Evolutionary conservation across 495 filamentous ascomycete species (phyloP), one percentile per base, ranked within the genome.

Genomic region (Thermothielavioides terrestris): DNA sequence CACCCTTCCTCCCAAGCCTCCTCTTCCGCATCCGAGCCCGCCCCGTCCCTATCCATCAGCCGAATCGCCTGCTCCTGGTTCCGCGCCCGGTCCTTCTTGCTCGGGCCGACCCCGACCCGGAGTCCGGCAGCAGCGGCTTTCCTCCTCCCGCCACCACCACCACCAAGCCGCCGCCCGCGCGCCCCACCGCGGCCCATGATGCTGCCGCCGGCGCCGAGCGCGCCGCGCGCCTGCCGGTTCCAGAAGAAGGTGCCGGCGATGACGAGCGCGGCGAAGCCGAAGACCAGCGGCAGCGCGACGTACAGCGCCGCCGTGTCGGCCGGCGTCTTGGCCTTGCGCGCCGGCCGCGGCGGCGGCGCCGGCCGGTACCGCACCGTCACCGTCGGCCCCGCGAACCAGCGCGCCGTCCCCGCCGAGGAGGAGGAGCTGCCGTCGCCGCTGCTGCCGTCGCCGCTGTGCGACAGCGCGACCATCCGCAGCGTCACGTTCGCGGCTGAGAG

Each of bases 211-310:
- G 54, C 62, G 42, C 74, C n/a, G n/a, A n/a, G n/a, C n/a, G n/a
- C 66, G 23, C 58, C 36, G 21, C 72, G 60, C 8, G 52, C 31
- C 27, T 59, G 59, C 23, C 67, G 57, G 51, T 74, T 73, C 60
- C 61, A 71, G 30, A 63, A 21, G 38, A 55, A 72, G 20, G 56
- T 64, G 21, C 63, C 67, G 15, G 59, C 22, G 6, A 68, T 39
- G 22, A 63, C 48, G 17, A 73, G 22, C 8, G 54, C 46, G 14
- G 70, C 39, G 37, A 69, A 59, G 9, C 66, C 68, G 9, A 72
- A 41, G 4, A 72, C 56, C 34, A 63, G 59, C 1, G 72, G 72
- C 17, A 75, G 54, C 1, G 60, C 72, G 35, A 75, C 69, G 31
- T 61, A 62, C 11, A 74, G 53, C 4, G 61, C n/a, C n/a, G n/a